These are phyloP conservation scores for Solanum megistacrolobum DNA, from an alignment of 257 asterid genomes.

Conservation along the genomic window DNA sequence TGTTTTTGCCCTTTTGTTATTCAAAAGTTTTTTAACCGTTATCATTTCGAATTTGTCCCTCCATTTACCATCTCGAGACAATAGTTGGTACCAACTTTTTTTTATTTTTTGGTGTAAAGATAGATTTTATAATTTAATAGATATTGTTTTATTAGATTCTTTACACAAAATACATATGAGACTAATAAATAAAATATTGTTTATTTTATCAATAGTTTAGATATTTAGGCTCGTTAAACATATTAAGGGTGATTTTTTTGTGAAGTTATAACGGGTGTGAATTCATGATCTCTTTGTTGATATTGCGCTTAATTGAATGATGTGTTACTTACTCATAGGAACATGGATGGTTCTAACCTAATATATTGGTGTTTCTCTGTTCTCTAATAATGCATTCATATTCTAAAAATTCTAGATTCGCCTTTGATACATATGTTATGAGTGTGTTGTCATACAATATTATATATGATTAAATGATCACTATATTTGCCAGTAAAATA, in stretches of 20 bases:
- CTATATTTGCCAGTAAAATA: neutral
- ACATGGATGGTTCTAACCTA: neutral
- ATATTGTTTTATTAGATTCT: neutral
- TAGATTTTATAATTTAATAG: neutral
- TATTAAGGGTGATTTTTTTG: neutral
- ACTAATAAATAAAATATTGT: neutral
- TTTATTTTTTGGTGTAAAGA: neutral
- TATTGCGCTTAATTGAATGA: neutral
- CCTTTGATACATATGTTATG: rapidly evolving
- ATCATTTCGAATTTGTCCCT: conserved; percentile 7
- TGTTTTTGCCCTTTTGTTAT: conserved; percentile 13
- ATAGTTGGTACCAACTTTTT: neutral
- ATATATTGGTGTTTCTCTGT: too few species aligned
- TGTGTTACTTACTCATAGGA: neutral
- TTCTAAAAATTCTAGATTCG: neutral
- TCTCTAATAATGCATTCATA: neutral
- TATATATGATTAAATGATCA: neutral
- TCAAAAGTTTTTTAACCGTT: conserved; percentile 2
- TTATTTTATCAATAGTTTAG: neutral
- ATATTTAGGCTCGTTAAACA: too few species aligned
- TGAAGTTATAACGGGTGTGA: neutral
- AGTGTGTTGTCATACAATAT: neutral
- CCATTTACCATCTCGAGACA: neutral
- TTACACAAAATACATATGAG: neutral
- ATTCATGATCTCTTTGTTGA: too few species aligned